Percentiles rank a stretch among this genome's conserved stretches.
Conservation (phyloP, 2,329 filamentous ascomycete genomes). For the Orbilia quercus region DNA sequence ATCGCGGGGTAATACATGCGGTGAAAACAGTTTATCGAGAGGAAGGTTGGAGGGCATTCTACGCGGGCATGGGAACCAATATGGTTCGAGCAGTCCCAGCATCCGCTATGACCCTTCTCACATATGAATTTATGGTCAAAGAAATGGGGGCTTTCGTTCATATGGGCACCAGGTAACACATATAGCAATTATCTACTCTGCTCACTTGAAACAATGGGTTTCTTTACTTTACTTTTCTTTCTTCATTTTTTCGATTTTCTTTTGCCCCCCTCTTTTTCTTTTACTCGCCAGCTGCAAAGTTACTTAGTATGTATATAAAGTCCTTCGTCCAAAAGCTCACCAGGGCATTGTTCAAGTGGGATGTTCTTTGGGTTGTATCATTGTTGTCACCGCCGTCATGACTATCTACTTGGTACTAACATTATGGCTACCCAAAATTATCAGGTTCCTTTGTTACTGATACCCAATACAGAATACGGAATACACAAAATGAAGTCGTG, state of each 20-base stretch:
- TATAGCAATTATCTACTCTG: background rate
- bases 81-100: slow-evolving; percentile 95
- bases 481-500: too few relatives aligned
- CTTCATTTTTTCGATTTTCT: background rate
- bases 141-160: slow-evolving; percentile 31
- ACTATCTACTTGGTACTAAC: too few relatives aligned
- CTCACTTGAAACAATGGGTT: background rate
- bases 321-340: too few relatives aligned
- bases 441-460: too few relatives aligned
- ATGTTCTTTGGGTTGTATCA: too few relatives aligned
- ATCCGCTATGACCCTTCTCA: slow-evolving; percentile 96
- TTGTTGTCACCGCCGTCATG: too few relatives aligned
- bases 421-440: too few relatives aligned
- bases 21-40: slow-evolving; percentile 86
- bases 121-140: slow-evolving; percentile 79
- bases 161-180: background rate
- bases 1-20: slow-evolving; percentile 82
- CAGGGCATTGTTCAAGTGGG: too few relatives aligned
- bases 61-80: slow-evolving; percentile 96
- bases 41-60: slow-evolving; percentile 96
- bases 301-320: too few relatives aligned
- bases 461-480: too few relatives aligned
- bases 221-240: background rate
- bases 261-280: background rate
- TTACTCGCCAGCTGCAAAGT: too few relatives aligned